A percentile compares a stretch with the other conserved stretches of the same genome.
Evolutionary conservation across 2,329 filamentous ascomycete genomes (phyloP).

Genomic region (Colletotrichum paranaense): DNA sequence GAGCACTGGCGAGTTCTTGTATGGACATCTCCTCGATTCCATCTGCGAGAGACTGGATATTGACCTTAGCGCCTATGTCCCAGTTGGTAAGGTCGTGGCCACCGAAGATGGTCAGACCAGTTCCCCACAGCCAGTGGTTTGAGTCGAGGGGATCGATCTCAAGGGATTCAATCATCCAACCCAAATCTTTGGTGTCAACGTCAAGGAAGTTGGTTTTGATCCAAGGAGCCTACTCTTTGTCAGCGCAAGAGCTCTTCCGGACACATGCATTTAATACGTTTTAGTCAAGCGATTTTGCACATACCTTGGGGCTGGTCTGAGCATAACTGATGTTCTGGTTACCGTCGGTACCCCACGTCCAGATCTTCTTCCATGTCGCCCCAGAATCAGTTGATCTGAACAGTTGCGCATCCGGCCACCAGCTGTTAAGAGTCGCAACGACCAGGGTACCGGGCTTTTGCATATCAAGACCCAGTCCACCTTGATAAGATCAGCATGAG

Average conservation of each 20-base stretch:
- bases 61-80: constrained; percentile 55
- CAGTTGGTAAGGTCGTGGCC: constrained; percentile 66
- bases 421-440: constrained; percentile 67
- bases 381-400: constrained; percentile 67
- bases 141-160: constrained; percentile 69
- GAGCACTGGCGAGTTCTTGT: constrained; percentile 59
- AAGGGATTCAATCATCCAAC: constrained; percentile 71
- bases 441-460: constrained; percentile 66
- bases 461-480: constrained; percentile 63
- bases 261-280: not conserved
- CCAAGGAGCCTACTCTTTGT: constrained; percentile 57
- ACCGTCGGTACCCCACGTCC: constrained; percentile 62
- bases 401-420: constrained; percentile 69
- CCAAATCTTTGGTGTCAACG: constrained; percentile 60
- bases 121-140: constrained; percentile 70
- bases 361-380: constrained; percentile 63
- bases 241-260: not conserved
- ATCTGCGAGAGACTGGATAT: constrained; percentile 62
- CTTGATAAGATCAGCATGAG: not conserved
- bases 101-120: constrained; percentile 64
- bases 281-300: too few species aligned
- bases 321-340: constrained; percentile 58
- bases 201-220: constrained; percentile 61
- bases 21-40: constrained; percentile 67
- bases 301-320: constrained; percentile 53